Conservation (phyloP, 352 stramenopile species). For the Phytophthora fragariaefolia region DNA sequence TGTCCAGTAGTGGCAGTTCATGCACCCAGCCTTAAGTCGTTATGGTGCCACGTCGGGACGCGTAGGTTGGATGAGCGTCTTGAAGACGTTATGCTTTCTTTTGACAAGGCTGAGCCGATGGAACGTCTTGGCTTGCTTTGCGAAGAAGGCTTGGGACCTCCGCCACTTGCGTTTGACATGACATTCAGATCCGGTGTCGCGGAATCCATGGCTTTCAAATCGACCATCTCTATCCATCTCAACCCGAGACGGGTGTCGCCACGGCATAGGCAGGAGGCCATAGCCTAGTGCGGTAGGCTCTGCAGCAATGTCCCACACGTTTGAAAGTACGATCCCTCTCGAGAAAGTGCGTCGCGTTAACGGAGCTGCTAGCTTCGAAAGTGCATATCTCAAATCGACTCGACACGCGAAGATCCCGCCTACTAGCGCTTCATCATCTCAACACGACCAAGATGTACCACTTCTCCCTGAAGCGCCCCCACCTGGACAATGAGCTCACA, state of each 20-base stretch:
- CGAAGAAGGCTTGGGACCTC: not conserved
- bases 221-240: not conserved
- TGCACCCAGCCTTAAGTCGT: not conserved
- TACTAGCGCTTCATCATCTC: slow-evolving; percentile 1
- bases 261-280: slow-evolving; percentile 4
- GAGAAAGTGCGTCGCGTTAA: slow-evolving; percentile 33
- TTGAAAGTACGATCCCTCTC: slow-evolving; percentile 2
- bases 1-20: slow-evolving; percentile 9
- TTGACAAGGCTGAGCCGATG: too few relatives aligned
- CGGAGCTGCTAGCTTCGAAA: slow-evolving; percentile 5
- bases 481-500: slow-evolving; percentile 1
- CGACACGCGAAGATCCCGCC: slow-evolving; percentile 3
- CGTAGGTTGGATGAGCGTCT: not conserved
- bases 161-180: not conserved
- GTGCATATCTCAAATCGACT: slow-evolving; percentile 10
- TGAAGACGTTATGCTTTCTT: not conserved
- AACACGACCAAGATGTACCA: slow-evolving; percentile 15
- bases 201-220: not conserved
- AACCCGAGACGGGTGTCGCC: slow-evolving; percentile 3
- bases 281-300: slow-evolving; percentile 6
- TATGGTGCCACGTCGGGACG: not conserved
- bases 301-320: slow-evolving; percentile 26
- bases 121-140: not conserved
- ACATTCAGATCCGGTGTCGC: not conserved
- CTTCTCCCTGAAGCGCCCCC: slow-evolving; percentile 20